Evolutionary conservation across 495 filamentous ascomycete genomes (phyloP).

Genomic region (Schizothecium vesticola): DNA sequence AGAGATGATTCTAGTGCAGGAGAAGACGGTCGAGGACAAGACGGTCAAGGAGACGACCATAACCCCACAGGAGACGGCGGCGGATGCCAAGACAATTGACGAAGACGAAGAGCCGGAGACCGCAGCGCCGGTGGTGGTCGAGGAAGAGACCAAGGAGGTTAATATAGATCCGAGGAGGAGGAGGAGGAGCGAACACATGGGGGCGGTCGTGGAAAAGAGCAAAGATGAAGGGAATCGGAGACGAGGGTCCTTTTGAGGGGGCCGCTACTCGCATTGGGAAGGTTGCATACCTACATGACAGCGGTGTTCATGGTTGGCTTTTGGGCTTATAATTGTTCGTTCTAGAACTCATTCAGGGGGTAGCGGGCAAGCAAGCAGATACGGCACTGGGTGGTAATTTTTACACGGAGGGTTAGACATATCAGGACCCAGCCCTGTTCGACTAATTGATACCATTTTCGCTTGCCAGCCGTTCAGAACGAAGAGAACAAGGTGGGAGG

Average conservation of each 20-base stretch:
- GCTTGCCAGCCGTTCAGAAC: too few relatives aligned
- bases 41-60: too few relatives aligned
- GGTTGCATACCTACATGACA: background rate
- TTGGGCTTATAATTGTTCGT: background rate
- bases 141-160: background rate
- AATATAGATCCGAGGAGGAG: background rate
- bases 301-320: background rate
- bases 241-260: background rate
- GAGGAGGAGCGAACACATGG: background rate
- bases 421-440: background rate
- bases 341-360: background rate
- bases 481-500: background rate
- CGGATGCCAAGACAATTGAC: background rate
- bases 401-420: background rate
- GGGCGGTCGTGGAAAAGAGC: background rate
- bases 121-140: background rate
- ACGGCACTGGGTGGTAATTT: background rate
- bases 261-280: background rate
- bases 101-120: background rate
- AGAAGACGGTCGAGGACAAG: too few relatives aligned
- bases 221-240: background rate
- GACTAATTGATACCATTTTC: background rate
- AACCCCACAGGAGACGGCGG: background rate
- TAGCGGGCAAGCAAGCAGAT: background rate
- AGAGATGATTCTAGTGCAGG: too few relatives aligned